These are phyloP conservation scores for Saraca asoca DNA, from an alignment of 331 rosid species.

Conservation along the genomic window DNA sequence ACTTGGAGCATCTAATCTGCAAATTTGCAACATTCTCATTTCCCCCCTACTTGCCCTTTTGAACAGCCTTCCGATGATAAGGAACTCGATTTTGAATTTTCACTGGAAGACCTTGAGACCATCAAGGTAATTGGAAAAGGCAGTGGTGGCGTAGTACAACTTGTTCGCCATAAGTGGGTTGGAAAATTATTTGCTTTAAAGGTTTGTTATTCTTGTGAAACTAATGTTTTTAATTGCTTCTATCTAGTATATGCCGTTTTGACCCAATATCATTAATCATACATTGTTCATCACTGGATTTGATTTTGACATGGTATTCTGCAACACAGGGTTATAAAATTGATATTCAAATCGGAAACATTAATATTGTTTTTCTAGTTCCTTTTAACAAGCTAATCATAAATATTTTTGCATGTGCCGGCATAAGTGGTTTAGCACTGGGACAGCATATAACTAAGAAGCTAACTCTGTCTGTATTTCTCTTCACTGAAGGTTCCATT, in stretches of 20 bases:
- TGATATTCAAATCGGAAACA: not conserved
- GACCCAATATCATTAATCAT: not conserved
- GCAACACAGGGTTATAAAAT: conserved; percentile 18
- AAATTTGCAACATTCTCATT: conserved; percentile 5
- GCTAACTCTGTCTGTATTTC: too few species aligned
- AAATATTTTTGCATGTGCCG: conserved; percentile 4
- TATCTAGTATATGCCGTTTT: conserved; percentile 10
- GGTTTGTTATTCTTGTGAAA: conserved; percentile 47
- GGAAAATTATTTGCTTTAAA: conserved; percentile 89
- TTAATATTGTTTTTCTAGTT: conserved; percentile 5
- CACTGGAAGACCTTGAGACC: conserved; percentile 86
- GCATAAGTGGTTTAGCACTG: not conserved
- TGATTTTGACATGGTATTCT: conserved; percentile 14
- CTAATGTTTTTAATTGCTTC: conserved; percentile 13
- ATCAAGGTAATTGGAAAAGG: conserved; percentile 94
- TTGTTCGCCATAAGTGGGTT: conserved; percentile 95
- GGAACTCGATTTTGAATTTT: conserved; percentile 69
- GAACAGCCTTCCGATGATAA: conserved; percentile 70
- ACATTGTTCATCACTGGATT: conserved; percentile 8
- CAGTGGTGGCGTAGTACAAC: conserved; percentile 95
- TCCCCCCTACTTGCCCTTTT: conserved; percentile 28
- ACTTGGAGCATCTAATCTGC: conserved; percentile 26
- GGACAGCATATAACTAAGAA: too few species aligned
- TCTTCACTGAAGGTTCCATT: not conserved
- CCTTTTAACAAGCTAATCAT: not conserved